These are phyloP conservation scores for Calonectria fujianensis DNA, from an alignment of 2,329 filamentous ascomycete genomes.

Conservation along the genomic window DNA sequence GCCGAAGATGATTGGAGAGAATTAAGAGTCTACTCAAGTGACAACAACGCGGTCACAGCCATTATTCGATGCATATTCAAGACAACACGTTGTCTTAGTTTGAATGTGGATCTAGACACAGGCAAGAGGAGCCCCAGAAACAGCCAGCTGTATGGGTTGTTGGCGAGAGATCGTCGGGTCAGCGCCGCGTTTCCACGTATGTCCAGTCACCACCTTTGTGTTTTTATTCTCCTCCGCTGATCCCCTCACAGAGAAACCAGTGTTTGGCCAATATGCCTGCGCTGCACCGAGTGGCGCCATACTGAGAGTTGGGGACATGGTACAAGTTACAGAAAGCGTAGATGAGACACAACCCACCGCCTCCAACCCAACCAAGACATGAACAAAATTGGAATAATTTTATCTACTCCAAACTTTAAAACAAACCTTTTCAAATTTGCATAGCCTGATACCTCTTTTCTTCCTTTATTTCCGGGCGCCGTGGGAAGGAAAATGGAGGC, in stretches of 20 bases:
- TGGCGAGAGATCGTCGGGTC: conserved; percentile 19
- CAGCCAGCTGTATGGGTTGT: conserved; percentile 16
- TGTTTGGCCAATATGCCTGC: conserved; percentile 25
- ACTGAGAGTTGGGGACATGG: conserved; percentile 4
- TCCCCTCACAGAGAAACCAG: not conserved
- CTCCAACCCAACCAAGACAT: not conserved
- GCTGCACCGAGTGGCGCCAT: conserved; percentile 1
- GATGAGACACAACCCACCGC: not conserved
- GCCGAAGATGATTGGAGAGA: conserved; percentile 18
- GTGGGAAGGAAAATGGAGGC: not conserved
- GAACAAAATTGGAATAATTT: not conserved
- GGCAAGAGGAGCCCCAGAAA: conserved; percentile 14
- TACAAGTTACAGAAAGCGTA: conserved; percentile 8
- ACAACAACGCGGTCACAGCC: not conserved
- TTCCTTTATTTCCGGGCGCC: not conserved
- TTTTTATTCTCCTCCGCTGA: not conserved
- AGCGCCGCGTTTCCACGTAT: conserved; percentile 15
- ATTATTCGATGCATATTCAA: conserved; percentile 27
- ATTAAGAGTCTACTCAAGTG: not conserved
- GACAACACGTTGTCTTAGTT: conserved; percentile 22
- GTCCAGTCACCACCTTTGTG: not conserved
- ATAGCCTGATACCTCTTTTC: not conserved
- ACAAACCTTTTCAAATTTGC: not conserved
- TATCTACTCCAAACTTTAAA: not conserved
- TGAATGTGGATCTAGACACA: conserved; percentile 13